Evolutionary conservation across 495 filamentous ascomycete species (phyloP).

Genomic region (Aspergillus nidulans): DNA sequence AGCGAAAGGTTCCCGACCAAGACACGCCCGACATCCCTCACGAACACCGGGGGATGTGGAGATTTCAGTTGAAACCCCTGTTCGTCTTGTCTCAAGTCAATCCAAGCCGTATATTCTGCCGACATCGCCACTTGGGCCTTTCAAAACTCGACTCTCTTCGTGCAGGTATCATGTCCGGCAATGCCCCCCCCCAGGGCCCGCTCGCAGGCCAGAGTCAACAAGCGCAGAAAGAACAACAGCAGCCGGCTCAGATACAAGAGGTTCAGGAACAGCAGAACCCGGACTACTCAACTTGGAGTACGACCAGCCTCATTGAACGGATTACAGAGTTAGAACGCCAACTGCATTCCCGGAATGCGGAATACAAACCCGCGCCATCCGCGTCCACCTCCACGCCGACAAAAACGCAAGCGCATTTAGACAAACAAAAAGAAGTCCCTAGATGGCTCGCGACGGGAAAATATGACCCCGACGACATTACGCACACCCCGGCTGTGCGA

Average conservation of each 20-base stretch:
- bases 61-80: not conserved
- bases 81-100: not conserved
- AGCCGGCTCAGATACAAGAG: not conserved
- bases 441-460: constrained; percentile 5
- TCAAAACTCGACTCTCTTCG: constrained; percentile 3
- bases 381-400: not conserved
- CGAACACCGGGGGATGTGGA: not conserved
- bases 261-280: constrained; percentile 3
- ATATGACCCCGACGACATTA: constrained; percentile 22
- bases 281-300: constrained; percentile 60
- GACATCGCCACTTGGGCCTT: not conserved
- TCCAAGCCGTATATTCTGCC: constrained; percentile 1
- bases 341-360: constrained; percentile 44
- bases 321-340: constrained; percentile 62
- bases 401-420: not conserved
- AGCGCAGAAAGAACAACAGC: constrained; percentile 1
- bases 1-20: not conserved
- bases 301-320: constrained; percentile 58
- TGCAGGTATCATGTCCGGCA: constrained; percentile 3
- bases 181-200: not conserved
- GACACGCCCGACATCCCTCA: not conserved
- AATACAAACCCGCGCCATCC: constrained; percentile 24
- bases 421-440: constrained; percentile 10
- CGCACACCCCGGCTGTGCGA: constrained; percentile 19
- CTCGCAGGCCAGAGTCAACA: not conserved